Base-by-base conservation (phyloP, 2,329 filamentous ascomycete genomes). In the Verticillium tricorpus region DNA sequence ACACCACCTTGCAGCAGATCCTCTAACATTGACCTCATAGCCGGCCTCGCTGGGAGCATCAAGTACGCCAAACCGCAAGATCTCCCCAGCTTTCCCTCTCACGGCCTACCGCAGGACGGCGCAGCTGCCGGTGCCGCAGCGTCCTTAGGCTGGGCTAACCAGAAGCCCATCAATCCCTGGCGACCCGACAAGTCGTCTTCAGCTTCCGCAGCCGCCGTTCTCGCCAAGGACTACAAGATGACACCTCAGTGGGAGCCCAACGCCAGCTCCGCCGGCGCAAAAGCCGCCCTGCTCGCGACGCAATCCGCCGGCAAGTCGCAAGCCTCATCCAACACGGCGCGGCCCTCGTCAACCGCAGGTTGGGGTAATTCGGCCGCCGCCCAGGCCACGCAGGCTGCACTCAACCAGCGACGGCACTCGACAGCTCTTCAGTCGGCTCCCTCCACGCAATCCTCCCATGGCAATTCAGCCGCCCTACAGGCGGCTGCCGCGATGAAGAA, bases 51-150 rank as follows among this genome's bases (percentile, higher is more conserved):
- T 40, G 80, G 79, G 56, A 78, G 77, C 60, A 78, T 93, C 63
- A 89, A 87, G 73, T 90, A 92, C 79, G 90, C 90, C 63, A 83
- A 85, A 69, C 85, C 90, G 54, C 81, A 86, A 70, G 87, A 91
- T 68, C 83, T 95, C 25, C 91, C 91, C 40, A 90, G 89, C 69
- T 94, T 83, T 69, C 90, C 91, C 14, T 87, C 89, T 11, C 73
- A 81, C 62, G 89, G 90, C 40, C 80, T 92, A 62, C 77, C 73
- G 60, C 68, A 79, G 55, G 79, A 83, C 67, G 79, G 77, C 68
- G 80, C 82, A 59, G 91, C 91, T 61, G 91, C 91, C 63, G 85
- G 89, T 66, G 86, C 90, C 61, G 92, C 92, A 60, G 91, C 91
- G 50, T 85, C 83, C 59, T 78, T 94, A 56, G 91, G 91, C 58